A percentile compares a stretch with the other conserved stretches of the same genome.
Evolutionary conservation across 306 rosid genomes (phyloP).

Genomic region (Fagus sylvatica): DNA sequence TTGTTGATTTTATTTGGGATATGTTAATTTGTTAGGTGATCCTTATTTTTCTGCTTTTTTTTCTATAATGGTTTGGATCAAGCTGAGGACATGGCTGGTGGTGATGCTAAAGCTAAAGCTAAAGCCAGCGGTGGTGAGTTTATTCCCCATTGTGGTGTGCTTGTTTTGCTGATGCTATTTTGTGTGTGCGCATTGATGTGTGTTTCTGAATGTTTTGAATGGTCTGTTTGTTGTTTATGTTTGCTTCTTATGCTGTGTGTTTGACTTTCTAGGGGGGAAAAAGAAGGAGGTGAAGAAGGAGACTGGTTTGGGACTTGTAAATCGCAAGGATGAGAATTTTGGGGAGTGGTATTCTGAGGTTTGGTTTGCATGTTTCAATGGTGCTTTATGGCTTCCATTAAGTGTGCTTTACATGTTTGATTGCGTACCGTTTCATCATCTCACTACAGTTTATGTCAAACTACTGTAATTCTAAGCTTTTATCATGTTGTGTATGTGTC

Average conservation of each 20-base stretch:
- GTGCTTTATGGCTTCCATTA: neutral
- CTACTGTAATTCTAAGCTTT: neutral
- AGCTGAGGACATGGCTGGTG: neutral
- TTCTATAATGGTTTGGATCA: neutral
- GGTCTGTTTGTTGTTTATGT: neutral
- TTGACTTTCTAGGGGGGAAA: conserved; percentile 55
- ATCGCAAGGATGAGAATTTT: conserved; percentile 81
- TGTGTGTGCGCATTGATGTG: neutral
- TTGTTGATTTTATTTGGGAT: no score
- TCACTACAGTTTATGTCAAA: neutral
- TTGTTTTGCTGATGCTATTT: neutral
- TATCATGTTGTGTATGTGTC: neutral
- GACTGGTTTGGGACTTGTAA: conserved; percentile 78
- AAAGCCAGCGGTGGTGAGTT: neutral
- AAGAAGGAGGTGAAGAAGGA: conserved; percentile 98
- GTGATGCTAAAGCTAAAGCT: neutral
- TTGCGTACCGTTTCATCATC: neutral
- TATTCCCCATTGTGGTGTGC: neutral
- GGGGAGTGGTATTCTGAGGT: conserved; percentile 99
- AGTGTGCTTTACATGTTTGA: neutral
- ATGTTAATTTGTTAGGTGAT: no score
- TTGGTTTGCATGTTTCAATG: neutral
- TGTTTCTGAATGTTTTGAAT: neutral
- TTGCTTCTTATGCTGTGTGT: neutral
- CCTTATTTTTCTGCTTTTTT: no score